A percentile compares a stretch with the other conserved stretches of the same genome.
Conservation (phyloP, 1,139 yeast genomes). For the Dujonia santamariae region DNA sequence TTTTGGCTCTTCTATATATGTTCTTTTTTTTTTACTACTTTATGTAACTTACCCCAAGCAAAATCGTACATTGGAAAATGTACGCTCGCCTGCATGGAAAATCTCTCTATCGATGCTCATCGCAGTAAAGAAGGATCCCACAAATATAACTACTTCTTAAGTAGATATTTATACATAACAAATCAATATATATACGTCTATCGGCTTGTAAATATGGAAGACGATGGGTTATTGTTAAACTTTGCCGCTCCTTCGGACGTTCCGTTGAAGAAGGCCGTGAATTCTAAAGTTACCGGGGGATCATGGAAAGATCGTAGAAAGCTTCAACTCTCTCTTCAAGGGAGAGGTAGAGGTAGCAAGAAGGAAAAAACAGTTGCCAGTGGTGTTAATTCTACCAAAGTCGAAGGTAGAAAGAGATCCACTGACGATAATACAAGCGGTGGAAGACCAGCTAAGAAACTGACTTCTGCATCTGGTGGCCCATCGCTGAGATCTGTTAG, state of each 20-base stretch:
- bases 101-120: too few species aligned
- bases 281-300: conserved; percentile 58
- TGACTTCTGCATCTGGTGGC: conserved; percentile 11
- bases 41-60: too few species aligned
- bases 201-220: conserved; percentile 24
- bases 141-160: too few species aligned
- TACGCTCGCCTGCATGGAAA: too few species aligned
- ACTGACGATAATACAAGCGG: conserved; percentile 6
- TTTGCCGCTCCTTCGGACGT: conserved; percentile 36
- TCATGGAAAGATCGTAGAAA: conserved; percentile 78
- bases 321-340: conserved; percentile 46
- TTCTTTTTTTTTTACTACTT: too few species aligned
- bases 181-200: neutral
- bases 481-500: conserved; percentile 25
- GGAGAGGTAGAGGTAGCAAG: conserved; percentile 38
- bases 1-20: too few species aligned
- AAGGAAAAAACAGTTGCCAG: conserved; percentile 24
- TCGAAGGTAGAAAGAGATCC: conserved; percentile 20
- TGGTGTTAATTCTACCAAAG: conserved; percentile 36
- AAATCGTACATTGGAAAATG: too few species aligned
- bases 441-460: conserved; percentile 9
- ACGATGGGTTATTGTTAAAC: conserved; percentile 67
- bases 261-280: neutral
- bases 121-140: too few species aligned
- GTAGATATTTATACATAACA: too few species aligned